Evolutionary conservation across 345 rosid genomes (phyloP).

Genomic region (Gossypium rotundifolium): DNA sequence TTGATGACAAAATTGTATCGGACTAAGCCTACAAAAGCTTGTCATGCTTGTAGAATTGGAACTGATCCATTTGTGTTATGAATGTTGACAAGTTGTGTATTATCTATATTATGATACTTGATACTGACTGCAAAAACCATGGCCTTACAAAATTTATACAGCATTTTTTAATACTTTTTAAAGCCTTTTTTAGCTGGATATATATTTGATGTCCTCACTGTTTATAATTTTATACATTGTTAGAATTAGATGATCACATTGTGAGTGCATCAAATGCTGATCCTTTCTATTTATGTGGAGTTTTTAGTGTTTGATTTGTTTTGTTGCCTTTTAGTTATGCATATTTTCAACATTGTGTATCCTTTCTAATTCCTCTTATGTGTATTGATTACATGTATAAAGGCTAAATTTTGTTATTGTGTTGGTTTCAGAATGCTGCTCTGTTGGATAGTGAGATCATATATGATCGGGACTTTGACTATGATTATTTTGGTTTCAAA

Average conservation of each 20-base stretch:
- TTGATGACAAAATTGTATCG: neutral
- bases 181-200: no score
- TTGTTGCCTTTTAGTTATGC: neutral
- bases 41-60: neutral
- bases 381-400: neutral
- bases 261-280: no score
- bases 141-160: neutral
- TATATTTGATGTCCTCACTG: no score
- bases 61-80: neutral
- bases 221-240: no score
- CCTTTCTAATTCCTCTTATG: neutral
- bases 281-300: no score
- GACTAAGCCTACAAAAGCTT: neutral
- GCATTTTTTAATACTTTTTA: no score
- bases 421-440: conserved; percentile 56
- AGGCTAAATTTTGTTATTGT: neutral
- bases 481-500: conserved; percentile 89
- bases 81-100: no score
- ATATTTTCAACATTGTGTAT: neutral
- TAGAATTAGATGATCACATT: no score
- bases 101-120: neutral
- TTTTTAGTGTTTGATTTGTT: neutral
- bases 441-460: conserved; percentile 85
- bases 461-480: conserved; percentile 86
- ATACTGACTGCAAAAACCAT: neutral